phyloP scores from a whole-genome alignment of 768 basidiomycete species.

The Leucocoprinus leucothites region DNA sequence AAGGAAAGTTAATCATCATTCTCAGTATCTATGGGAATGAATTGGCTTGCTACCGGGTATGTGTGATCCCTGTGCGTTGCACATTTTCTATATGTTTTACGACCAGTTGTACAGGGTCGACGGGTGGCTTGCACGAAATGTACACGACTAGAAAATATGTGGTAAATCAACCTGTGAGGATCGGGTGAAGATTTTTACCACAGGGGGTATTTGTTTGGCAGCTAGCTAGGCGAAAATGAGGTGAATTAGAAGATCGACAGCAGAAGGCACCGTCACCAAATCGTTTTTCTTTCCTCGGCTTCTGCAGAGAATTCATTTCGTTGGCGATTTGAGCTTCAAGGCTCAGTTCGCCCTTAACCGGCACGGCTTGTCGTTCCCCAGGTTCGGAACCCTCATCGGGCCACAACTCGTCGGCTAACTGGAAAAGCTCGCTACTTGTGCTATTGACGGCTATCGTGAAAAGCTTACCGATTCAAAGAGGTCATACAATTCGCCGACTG shows the following conservation, averaged over 20 bases:
- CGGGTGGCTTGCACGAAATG: constrained; percentile 74
- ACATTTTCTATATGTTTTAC: constrained; percentile 62
- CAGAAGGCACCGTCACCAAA: constrained; percentile 46
- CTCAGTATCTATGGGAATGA: not conserved
- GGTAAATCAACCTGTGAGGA: not conserved
- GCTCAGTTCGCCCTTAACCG: constrained; percentile 34
- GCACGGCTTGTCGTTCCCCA: constrained; percentile 32
- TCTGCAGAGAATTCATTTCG: constrained; percentile 70
- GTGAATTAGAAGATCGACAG: not conserved
- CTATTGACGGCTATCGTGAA: not conserved
- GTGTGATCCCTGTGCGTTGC: constrained; percentile 55
- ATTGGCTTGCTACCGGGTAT: constrained; percentile 50
- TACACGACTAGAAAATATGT: constrained; percentile 55
- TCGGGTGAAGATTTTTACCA: constrained; percentile 36
- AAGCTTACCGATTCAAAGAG: constrained; percentile 69
- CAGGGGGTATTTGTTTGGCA: constrained; percentile 81
- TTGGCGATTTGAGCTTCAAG: constrained; percentile 70
- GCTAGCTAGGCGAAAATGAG: constrained; percentile 44
- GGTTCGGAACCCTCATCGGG: constrained; percentile 37
- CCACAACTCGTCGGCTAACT: constrained; percentile 77
- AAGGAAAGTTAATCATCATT: not conserved
- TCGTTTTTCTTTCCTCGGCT: constrained; percentile 55
- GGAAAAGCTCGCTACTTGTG: constrained; percentile 4
- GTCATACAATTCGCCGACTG: constrained; percentile 74
- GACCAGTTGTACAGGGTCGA: constrained; percentile 74